Percentiles rank a stretch among this genome's conserved stretches.
These are phyloP conservation scores for Leishmania arabica DNA, from an alignment of 208 protist genomes.

Conservation along the genomic window DNA sequence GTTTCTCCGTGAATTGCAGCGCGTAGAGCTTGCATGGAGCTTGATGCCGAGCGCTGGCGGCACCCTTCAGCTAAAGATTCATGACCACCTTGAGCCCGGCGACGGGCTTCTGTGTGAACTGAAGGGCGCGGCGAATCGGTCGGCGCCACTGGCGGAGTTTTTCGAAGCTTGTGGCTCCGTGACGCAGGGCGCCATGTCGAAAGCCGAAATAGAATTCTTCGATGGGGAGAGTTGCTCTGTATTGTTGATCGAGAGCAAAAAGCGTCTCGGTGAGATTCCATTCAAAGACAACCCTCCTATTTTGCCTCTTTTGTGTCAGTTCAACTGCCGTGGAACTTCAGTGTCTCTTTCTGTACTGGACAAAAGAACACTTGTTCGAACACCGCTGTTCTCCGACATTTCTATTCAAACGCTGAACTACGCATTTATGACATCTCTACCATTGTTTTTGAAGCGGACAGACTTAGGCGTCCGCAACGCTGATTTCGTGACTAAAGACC, in stretches of 20 bases:
- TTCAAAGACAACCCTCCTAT: conserved; percentile 37
- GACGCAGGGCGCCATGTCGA: conserved; percentile 24
- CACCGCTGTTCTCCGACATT: conserved; percentile 57
- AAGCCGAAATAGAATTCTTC: conserved; percentile 27
- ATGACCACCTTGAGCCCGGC: conserved; percentile 55
- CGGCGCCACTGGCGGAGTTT: conserved; percentile 66
- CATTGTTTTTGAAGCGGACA: conserved; percentile 77
- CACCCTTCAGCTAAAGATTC: conserved; percentile 47
- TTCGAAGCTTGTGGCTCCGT: conserved; percentile 64
- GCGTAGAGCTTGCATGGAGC: conserved; percentile 68
- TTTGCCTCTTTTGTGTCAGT: conserved; percentile 46
- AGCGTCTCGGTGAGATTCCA: conserved; percentile 11
- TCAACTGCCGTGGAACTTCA: conserved; percentile 52
- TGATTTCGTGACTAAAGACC: conserved; percentile 82
- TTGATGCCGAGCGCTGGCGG: conserved; percentile 51
- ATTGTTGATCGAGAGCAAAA: conserved; percentile 31
- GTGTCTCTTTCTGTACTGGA: conserved; percentile 69
- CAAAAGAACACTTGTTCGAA: conserved; percentile 41
- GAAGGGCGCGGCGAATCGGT: conserved; percentile 33
- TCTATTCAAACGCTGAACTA: conserved; percentile 78
- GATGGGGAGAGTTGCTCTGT: conserved; percentile 16
- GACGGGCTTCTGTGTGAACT: conserved; percentile 58
- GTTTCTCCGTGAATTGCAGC: conserved; percentile 64
- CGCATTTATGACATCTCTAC: conserved; percentile 78
- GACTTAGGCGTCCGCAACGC: conserved; percentile 79